Evolutionary conservation across 768 basidiomycete genomes (phyloP).

Genomic region (Boletus rubropictus): DNA sequence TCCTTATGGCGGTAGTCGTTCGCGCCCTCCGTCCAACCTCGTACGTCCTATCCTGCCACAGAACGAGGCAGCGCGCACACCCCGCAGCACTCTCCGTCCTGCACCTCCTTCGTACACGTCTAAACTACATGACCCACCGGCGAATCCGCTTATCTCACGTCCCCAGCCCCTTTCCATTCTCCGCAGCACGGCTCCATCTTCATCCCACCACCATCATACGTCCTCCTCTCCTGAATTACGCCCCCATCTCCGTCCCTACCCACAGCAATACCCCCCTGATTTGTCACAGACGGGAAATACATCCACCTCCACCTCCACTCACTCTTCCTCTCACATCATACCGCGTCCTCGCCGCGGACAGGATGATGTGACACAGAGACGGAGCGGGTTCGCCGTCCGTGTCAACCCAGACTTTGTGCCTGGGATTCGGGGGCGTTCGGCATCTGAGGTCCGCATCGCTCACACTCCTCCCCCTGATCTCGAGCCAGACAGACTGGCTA

Average conservation of each 20-base stretch:
- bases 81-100: conserved; percentile 19
- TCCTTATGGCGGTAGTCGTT: not conserved
- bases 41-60: too few relatives aligned
- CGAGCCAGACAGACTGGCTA: conserved; percentile 25
- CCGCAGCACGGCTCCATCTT: conserved; percentile 7
- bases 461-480: conserved; percentile 24
- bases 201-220: conserved; percentile 19
- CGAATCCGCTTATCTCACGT: not conserved
- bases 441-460: conserved; percentile 19
- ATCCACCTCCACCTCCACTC: not conserved
- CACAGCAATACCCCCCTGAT: conserved; percentile 11
- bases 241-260: conserved; percentile 12
- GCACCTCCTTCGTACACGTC: not conserved
- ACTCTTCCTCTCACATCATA: conserved; percentile 11
- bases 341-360: conserved; percentile 12
- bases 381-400: conserved; percentile 14
- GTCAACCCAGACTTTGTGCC: conserved; percentile 7
- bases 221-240: conserved; percentile 22
- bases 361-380: conserved; percentile 6
- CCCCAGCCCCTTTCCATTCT: conserved; percentile 5
- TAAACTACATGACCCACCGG: conserved; percentile 3
- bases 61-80: conserved; percentile 7
- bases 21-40: conserved; percentile 1
- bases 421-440: conserved; percentile 17
- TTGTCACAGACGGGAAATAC: not conserved